Base-by-base conservation (phyloP, 2,329 filamentous ascomycete species). In the Phyllosticta paracitricarpa region DNA sequence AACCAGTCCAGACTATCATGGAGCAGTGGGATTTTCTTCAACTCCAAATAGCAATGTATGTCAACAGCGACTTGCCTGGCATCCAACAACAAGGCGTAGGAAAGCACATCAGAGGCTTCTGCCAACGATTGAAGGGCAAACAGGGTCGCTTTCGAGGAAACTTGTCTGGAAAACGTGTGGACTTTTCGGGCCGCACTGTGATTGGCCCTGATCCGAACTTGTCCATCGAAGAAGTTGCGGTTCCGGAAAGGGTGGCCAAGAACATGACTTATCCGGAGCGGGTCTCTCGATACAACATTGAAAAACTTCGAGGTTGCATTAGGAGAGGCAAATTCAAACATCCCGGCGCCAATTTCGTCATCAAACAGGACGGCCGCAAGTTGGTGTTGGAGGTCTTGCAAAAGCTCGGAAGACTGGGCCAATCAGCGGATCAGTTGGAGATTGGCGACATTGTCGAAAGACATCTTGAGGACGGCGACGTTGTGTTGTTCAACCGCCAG, bases 21-120 rank as follows among this genome's bases (percentile, higher is more conserved):
- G 94, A 99, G 72, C 91, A 96, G 68, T 99, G 94, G 94, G 94
- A 99, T 71, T 97, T 93, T 69, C 79, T 99, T 63, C 93, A 97
- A 70, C 82, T 96, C 8, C 92, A 97, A 70, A 89, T 97, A 63
- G 94, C 93, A 63, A 91, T 97, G 82, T 97, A 99, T 72, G 93
- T 99, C 73, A 97, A 99, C 77, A 96, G 92, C 65, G 92, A 97
- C 68, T 87, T 96, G 2, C 94, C 94, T 0, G 93, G 93, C 28
- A 82, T 99, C n/a, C 87, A 92, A 67, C 25, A 58, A 10, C 91
- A 95, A 68, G 89, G 91, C 8, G 88, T 91, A 63, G 89, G 91
- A 62, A 97, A 96, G 73, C 84, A 89, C 0, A 95, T 94, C 68
- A 85, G 94, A 68, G 94, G 94, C 19, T 95, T 99, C 71, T 96